A percentile compares a stretch with the other conserved stretches of the same genome.
Conservation (phyloP, 2,329 filamentous ascomycete species). For the Gyromitra esculenta region DNA sequence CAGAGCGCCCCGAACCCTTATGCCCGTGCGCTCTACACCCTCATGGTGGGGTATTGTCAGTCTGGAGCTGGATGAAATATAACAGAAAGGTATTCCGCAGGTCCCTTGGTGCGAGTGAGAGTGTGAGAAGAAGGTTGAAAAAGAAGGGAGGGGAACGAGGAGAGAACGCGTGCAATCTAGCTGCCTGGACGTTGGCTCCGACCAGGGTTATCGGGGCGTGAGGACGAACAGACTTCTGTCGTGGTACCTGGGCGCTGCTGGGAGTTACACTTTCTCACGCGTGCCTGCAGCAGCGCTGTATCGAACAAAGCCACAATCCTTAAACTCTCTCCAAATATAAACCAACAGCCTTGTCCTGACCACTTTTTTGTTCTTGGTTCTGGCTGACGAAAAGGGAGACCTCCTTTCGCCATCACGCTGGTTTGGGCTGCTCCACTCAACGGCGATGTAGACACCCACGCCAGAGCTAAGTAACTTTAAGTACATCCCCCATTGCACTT, state of each 20-base stretch:
- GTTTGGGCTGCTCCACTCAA: not conserved
- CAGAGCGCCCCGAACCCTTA: constrained; percentile 35
- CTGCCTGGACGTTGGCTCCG: not conserved
- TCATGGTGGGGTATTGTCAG: constrained; percentile 6
- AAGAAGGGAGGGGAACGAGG: constrained; percentile 6
- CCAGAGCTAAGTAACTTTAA: constrained; percentile 3
- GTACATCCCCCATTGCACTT: constrained; percentile 7
- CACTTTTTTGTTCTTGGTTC: not conserved
- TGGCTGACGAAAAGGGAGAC: constrained; percentile 8
- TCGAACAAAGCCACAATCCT: constrained; percentile 14
- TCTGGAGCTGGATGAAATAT: constrained; percentile 8
- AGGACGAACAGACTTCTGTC: constrained; percentile 19
- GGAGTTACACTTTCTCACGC: constrained; percentile 1
- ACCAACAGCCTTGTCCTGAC: constrained; percentile 10
- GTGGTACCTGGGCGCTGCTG: constrained; percentile 14
- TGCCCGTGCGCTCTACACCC: constrained; percentile 28
- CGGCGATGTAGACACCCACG: not conserved
- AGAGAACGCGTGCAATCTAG: not conserved
- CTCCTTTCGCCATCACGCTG: constrained; percentile 15
- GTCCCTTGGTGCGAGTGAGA: constrained; percentile 8
- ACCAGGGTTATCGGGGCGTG: constrained; percentile 3
- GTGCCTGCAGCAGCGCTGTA: constrained; percentile 18
- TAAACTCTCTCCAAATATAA: constrained; percentile 27
- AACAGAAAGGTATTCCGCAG: constrained; percentile 18
- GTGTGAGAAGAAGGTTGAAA: constrained; percentile 8